Percentiles rank a stretch among this genome's conserved stretches.
These are phyloP conservation scores for Mortierella alpina DNA, from an alignment of 192 early-diverging fungal genomes.

Conservation along the genomic window DNA sequence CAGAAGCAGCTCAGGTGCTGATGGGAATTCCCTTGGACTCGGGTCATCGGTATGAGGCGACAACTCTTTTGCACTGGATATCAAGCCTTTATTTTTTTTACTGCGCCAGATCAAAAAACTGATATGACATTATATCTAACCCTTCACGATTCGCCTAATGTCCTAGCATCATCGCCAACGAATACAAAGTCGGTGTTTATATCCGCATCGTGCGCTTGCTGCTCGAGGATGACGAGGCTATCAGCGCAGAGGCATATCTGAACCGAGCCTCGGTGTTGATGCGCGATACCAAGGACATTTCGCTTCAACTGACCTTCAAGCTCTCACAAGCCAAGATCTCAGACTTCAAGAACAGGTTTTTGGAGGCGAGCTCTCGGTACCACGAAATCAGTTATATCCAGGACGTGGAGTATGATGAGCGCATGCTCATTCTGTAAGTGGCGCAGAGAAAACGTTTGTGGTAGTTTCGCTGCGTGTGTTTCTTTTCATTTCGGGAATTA, in stretches of 20 bases:
- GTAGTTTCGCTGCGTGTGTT: no score
- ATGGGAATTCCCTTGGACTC: constrained; percentile 93
- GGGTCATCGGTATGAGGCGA: constrained; percentile 70
- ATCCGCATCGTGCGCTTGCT: constrained; percentile 86
- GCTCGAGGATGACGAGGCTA: constrained; percentile 86
- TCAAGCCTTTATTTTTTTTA: not conserved
- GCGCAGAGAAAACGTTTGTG: no score
- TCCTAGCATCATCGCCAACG: constrained; percentile 65
- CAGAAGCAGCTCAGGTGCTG: constrained; percentile 87
- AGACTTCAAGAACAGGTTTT: constrained; percentile 87
- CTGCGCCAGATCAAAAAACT: not conserved
- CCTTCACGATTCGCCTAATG: not conserved
- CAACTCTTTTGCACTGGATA: no score
- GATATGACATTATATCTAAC: not conserved
- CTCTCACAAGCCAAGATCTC: constrained; percentile 85
- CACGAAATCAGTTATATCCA: constrained; percentile 83
- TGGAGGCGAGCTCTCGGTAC: constrained; percentile 87
- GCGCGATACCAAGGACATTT: constrained; percentile 61
- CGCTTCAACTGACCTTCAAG: constrained; percentile 76
- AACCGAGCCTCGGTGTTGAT: constrained; percentile 84
- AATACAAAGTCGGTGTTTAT: constrained; percentile 83
- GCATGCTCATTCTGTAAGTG: constrained; percentile 65
- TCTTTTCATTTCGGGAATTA: no score
- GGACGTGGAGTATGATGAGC: constrained; percentile 70
- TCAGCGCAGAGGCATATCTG: constrained; percentile 83